Evolutionary conservation across 2,329 filamentous ascomycete species (phyloP), one percentile per base, ranked within the genome.

Genomic region (Penicillium sp.): DNA sequence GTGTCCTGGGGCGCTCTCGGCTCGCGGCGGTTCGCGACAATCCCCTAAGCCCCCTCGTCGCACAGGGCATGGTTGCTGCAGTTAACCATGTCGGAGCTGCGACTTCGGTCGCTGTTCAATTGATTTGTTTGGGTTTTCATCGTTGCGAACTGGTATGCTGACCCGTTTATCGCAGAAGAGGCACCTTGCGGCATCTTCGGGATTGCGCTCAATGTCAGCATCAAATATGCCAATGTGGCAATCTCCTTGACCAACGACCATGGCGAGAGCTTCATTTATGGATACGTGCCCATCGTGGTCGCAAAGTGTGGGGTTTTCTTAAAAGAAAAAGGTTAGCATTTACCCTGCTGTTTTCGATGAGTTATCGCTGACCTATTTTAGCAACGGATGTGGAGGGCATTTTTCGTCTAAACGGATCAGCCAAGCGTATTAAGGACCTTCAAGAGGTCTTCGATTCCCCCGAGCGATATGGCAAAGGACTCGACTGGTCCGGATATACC

Each of bases 401-500:
- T 51, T 98, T 98, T 66, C 88, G 93, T 39, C 77, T 98, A 38
- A 95, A 87, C 66, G 93, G 93, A 44, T 97, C 93, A 32, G 91
- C 95, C 65, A 97, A 96, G 73, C 86, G 93, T 54, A 98, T 98
- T 73, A 98, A 97, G 69, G 93, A 97, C 68, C 80, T 98, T 28
- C 91, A 94, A 69, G 82, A 79, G 26, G 80, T 88, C 3, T 98
- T 98, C 70, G 88, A 97, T 70, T 95, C 91, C 0, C 93, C 93
- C 35, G 88, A 95, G 62, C 81, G 90, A 61, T 98, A 95, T 68
- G 93, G 93, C 48, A 98, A 98, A 71, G 93, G 93, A 15, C 78
- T 98, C 24, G 87, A 95, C 61, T 98, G 93, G 93, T 86, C 88
- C 41, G 93, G 93, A 41, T 98, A 95, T 68, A 98, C 93, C 0